These are phyloP conservation scores for Agarophyton chilense DNA, from an alignment of 23 red algal species.

Conservation along the genomic window DNA sequence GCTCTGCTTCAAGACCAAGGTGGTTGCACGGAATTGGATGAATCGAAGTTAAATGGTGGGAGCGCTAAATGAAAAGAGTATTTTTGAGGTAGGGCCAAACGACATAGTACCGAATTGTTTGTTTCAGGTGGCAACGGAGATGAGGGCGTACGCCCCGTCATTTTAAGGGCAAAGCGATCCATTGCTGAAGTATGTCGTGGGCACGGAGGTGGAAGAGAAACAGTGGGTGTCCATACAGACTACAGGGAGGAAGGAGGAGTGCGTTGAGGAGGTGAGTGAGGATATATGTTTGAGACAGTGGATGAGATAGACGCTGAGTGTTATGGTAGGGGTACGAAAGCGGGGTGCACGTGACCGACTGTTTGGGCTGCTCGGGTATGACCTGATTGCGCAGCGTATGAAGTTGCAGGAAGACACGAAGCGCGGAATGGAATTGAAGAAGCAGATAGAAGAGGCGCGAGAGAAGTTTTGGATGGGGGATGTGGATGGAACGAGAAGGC, in stretches of 20 bases:
- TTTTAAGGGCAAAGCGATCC: not conserved
- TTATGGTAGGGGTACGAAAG: not conserved
- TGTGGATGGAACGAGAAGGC: too few species aligned
- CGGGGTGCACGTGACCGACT: too few species aligned
- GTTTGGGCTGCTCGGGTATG: not conserved
- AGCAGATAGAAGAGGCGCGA: too few species aligned
- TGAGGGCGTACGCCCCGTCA: not conserved
- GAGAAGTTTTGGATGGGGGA: too few species aligned
- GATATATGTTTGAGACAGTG: constrained; percentile 1
- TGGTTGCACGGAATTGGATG: not conserved
- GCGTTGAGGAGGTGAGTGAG: not conserved
- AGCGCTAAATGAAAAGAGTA: not conserved
- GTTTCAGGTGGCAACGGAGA: too few species aligned
- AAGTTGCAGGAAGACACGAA: not conserved
- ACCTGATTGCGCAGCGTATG: not conserved
- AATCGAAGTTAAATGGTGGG: not conserved
- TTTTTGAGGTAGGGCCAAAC: not conserved
- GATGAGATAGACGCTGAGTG: not conserved
- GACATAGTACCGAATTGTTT: too few species aligned
- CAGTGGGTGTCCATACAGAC: too few species aligned
- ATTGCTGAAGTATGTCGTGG: not conserved
- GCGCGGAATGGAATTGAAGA: too few species aligned
- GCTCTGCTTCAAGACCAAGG: not conserved
- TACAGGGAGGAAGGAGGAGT: constrained; percentile 1
- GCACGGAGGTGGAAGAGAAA: not conserved